These are phyloP conservation scores for Grammothele lineata DNA, from an alignment of 768 basidiomycete genomes.

Conservation along the genomic window DNA sequence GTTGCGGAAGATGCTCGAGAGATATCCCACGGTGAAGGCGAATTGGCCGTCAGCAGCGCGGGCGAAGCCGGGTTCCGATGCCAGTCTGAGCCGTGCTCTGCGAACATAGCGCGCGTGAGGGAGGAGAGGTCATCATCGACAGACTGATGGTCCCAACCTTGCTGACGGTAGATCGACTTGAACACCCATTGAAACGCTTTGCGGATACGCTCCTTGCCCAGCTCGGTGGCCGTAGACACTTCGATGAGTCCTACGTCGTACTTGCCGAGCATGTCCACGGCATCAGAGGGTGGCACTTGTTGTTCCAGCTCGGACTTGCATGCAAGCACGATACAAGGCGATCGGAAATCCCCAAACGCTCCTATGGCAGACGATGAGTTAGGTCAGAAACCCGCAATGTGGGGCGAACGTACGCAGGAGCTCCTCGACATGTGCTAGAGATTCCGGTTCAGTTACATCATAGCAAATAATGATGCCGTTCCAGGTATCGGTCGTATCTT, in stretches of 20 bases:
- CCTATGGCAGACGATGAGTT: constrained; percentile 37
- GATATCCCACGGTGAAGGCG: constrained; percentile 47
- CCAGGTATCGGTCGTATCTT: constrained; percentile 8
- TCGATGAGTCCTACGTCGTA: constrained; percentile 80
- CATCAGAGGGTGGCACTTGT: constrained; percentile 53
- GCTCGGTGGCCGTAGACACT: constrained; percentile 52
- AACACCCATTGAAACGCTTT: constrained; percentile 72
- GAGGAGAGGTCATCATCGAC: not conserved
- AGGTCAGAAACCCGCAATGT: no score
- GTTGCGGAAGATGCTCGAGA: constrained; percentile 44
- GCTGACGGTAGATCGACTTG: constrained; percentile 19
- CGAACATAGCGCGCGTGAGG: constrained; percentile 14
- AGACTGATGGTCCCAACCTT: constrained; percentile 29
- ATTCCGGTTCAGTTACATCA: constrained; percentile 59
- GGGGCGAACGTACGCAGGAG: constrained; percentile 71
- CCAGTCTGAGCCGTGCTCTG: constrained; percentile 23
- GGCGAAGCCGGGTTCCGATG: constrained; percentile 75
- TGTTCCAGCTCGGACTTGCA: constrained; percentile 78
- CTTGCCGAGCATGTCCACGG: constrained; percentile 43
- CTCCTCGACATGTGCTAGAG: constrained; percentile 62
- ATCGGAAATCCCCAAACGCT: constrained; percentile 49
- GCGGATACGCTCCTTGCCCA: constrained; percentile 69
- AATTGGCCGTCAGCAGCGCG: constrained; percentile 41
- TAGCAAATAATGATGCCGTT: constrained; percentile 88
- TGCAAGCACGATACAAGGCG: constrained; percentile 73